Conservation (phyloP, 139 green algal genomes). For the Trebouxia sp. region DNA sequence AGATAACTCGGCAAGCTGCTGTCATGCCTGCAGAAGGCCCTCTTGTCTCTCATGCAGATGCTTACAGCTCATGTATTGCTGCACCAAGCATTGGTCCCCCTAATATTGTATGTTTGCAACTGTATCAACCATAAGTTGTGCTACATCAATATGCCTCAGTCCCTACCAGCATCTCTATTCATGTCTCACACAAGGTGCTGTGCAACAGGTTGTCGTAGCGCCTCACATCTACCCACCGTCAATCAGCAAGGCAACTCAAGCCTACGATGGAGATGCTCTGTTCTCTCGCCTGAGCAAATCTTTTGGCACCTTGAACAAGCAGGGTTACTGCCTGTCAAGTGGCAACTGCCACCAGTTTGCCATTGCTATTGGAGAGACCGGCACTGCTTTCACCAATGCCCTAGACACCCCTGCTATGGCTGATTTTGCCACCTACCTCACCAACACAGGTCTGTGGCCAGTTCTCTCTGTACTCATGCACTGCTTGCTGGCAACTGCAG, state of each 20-base stretch:
- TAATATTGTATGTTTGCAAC: neutral
- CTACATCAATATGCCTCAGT: neutral
- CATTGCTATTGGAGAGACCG: slow-evolving; percentile 48
- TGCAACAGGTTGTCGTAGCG: slow-evolving; percentile 40
- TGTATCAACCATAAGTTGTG: neutral
- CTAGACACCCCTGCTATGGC: slow-evolving; percentile 24
- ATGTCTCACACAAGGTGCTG: neutral
- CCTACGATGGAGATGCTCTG: neutral
- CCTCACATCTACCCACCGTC: slow-evolving; percentile 50
- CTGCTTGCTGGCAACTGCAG: too few species aligned
- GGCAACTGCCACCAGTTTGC: slow-evolving; percentile 44
- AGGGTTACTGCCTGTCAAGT: slow-evolving; percentile 25
- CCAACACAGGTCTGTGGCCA: slow-evolving; percentile 29
- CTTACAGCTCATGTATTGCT: too few species aligned
- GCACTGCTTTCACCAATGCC: slow-evolving; percentile 37
- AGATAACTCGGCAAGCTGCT: too few species aligned
- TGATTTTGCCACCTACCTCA: slow-evolving; percentile 39
- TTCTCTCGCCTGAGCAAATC: slow-evolving; percentile 26
- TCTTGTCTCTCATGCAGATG: too few species aligned
- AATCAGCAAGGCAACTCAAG: slow-evolving; percentile 27
- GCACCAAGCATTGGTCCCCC: too few species aligned
- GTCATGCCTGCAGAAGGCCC: too few species aligned
- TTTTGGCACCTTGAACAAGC: slow-evolving; percentile 47
- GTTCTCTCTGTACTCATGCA: too few species aligned
- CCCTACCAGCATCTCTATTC: neutral